phyloP scores from a whole-genome alignment of 352 stramenopile species.

The Phytophthora macrochlamydospora region DNA sequence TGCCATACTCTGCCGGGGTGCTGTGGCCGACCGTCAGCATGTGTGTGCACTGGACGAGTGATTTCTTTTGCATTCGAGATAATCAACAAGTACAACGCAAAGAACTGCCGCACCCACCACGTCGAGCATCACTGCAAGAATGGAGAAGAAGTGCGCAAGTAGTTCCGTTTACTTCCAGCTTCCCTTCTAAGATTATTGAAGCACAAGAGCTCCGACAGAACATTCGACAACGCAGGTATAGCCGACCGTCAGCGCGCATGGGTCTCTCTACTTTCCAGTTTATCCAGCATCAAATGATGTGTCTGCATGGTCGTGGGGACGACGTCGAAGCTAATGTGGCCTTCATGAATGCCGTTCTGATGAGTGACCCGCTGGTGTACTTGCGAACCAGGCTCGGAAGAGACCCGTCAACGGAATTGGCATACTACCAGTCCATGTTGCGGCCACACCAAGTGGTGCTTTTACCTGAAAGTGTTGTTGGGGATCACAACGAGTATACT shows the following conservation, averaged over 20 bases:
- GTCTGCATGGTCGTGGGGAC: slow-evolving; percentile 7
- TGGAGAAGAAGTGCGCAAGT: slow-evolving; percentile 1
- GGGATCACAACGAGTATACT: slow-evolving; percentile 13
- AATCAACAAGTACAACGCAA: slow-evolving; percentile 4
- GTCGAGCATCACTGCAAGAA: not conserved
- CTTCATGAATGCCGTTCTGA: slow-evolving; percentile 36
- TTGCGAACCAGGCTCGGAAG: slow-evolving; percentile 4
- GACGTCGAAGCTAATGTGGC: slow-evolving; percentile 25
- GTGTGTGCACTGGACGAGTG: slow-evolving; percentile 39
- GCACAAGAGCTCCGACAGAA: slow-evolving; percentile 9
- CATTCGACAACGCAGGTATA: slow-evolving; percentile 11
- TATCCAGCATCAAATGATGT: slow-evolving; percentile 26
- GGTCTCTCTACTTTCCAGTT: slow-evolving; percentile 11
- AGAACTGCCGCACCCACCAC: slow-evolving; percentile 2
- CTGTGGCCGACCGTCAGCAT: slow-evolving; percentile 34
- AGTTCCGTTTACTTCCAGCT: slow-evolving; percentile 12
- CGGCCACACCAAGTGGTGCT: slow-evolving; percentile 6
- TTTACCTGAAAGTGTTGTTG: slow-evolving; percentile 5
- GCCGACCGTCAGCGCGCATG: slow-evolving; percentile 3
- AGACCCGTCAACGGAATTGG: slow-evolving; percentile 1
- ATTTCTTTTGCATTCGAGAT: slow-evolving; percentile 41
- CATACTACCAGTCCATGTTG: slow-evolving; percentile 17
- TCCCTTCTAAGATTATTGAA: slow-evolving; percentile 7
- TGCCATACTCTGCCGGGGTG: slow-evolving; percentile 38
- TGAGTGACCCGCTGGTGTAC: slow-evolving; percentile 38